A percentile compares a stretch with the other conserved stretches of the same genome.
phyloP scores from a whole-genome alignment of 2,329 filamentous ascomycete genomes.

The Alternaria metachromatica region DNA sequence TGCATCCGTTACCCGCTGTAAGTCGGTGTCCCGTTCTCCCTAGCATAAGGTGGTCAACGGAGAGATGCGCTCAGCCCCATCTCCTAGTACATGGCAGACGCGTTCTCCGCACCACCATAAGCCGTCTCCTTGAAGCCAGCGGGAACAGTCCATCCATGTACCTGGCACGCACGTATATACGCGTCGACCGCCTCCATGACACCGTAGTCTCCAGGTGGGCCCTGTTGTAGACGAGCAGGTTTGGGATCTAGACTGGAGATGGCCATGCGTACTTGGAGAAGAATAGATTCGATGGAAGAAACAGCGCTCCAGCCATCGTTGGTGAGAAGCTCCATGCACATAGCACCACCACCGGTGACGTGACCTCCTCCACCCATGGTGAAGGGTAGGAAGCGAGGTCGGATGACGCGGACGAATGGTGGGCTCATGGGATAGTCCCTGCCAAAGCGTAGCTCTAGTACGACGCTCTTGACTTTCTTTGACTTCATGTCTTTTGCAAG shows the following conservation, averaged over 20 bases:
- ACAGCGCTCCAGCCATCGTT: conserved; percentile 81
- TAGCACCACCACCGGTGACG: conserved; percentile 81
- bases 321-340: conserved; percentile 83
- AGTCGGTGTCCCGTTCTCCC: background rate
- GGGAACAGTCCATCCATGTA: conserved; percentile 78
- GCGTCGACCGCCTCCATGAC: conserved; percentile 75
- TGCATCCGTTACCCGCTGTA: background rate
- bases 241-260: conserved; percentile 71
- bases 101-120: conserved; percentile 32
- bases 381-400: conserved; percentile 79
- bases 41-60: background rate
- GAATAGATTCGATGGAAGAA: conserved; percentile 76
- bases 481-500: conserved; percentile 77
- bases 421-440: conserved; percentile 77
- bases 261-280: conserved; percentile 81
- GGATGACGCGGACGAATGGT: conserved; percentile 83
- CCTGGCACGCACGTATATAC: conserved; percentile 70
- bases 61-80: background rate
- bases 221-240: conserved; percentile 70
- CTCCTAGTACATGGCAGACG: conserved; percentile 1
- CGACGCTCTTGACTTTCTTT: conserved; percentile 68
- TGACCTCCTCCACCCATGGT: conserved; percentile 79
- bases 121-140: conserved; percentile 63
- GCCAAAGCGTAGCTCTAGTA: conserved; percentile 83
- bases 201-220: conserved; percentile 62